These are phyloP conservation scores for Carex pumila DNA, from an alignment of 176 grass and related monocot species.

Conservation along the genomic window DNA sequence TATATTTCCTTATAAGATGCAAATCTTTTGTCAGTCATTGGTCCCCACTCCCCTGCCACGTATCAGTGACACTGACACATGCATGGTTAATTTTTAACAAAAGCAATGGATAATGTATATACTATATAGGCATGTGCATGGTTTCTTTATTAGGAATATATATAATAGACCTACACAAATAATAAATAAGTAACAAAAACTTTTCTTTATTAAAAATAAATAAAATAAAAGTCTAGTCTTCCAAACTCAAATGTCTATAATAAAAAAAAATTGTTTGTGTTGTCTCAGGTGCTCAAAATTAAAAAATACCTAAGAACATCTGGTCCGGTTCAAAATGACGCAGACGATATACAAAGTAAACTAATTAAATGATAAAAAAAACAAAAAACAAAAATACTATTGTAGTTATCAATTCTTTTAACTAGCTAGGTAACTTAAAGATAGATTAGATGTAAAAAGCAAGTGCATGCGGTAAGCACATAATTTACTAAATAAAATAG, in stretches of 20 bases:
- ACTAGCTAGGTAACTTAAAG: no score
- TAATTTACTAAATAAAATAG: no score
- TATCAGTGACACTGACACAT: not conserved
- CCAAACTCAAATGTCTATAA: no score
- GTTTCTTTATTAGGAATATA: not conserved
- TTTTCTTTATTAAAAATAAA: not conserved
- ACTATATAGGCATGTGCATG: not conserved
- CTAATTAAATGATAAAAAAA: no score
- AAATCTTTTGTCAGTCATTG: constrained; percentile 16
- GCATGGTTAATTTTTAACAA: not conserved
- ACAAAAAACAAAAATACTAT: no score
- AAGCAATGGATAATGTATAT: not conserved
- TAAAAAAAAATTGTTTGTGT: not conserved
- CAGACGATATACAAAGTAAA: no score
- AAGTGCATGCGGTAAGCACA: not conserved
- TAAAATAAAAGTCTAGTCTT: no score
- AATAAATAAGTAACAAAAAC: not conserved
- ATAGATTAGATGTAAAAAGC: no score
- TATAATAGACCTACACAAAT: not conserved
- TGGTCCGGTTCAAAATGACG: no score
- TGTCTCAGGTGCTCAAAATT: not conserved
- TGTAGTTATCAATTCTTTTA: no score
- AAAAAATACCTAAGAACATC: no score
- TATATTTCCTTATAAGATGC: not conserved
- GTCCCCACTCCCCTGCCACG: not conserved